A percentile compares a stretch with the other conserved stretches of the same genome.
phyloP scores from a whole-genome alignment of 495 filamentous ascomycete genomes.

The Neurospora hispaniola region DNA sequence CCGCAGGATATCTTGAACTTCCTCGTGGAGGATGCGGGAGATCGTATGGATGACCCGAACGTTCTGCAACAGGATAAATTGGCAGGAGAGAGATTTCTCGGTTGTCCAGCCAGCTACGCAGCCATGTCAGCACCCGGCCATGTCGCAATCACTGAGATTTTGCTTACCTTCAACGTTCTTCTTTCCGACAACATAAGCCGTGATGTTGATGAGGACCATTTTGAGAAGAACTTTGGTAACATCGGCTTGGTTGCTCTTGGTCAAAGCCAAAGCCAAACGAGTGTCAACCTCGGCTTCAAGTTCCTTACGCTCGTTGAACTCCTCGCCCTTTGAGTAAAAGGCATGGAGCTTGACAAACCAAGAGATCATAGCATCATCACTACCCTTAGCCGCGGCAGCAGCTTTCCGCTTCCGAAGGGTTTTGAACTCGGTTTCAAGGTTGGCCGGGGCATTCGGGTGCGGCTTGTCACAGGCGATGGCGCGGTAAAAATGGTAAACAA shows the following conservation, averaged over 20 bases:
- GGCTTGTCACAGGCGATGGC: constrained; percentile 63
- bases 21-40: constrained; percentile 51
- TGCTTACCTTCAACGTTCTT: constrained; percentile 50
- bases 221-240: constrained; percentile 60
- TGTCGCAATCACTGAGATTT: not conserved
- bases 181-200: constrained; percentile 63
- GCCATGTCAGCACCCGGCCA: constrained; percentile 13
- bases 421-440: constrained; percentile 73
- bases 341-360: constrained; percentile 89
- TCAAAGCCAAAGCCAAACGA: constrained; percentile 59
- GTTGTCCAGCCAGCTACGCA: constrained; percentile 25
- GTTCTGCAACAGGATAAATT: constrained; percentile 72
- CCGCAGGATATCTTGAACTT: constrained; percentile 14
- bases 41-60: constrained; percentile 70
- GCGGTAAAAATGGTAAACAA: constrained; percentile 82
- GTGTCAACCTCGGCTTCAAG: constrained; percentile 78
- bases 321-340: constrained; percentile 61
- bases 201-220: constrained; percentile 75
- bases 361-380: constrained; percentile 42
- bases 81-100: constrained; percentile 43
- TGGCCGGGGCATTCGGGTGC: constrained; percentile 57
- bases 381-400: constrained; percentile 9
- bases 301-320: constrained; percentile 64
- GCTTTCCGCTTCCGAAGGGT: constrained; percentile 33
- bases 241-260: constrained; percentile 30